These are phyloP conservation scores for Linum trigynum DNA, from an alignment of 345 rosid species.

Conservation along the genomic window DNA sequence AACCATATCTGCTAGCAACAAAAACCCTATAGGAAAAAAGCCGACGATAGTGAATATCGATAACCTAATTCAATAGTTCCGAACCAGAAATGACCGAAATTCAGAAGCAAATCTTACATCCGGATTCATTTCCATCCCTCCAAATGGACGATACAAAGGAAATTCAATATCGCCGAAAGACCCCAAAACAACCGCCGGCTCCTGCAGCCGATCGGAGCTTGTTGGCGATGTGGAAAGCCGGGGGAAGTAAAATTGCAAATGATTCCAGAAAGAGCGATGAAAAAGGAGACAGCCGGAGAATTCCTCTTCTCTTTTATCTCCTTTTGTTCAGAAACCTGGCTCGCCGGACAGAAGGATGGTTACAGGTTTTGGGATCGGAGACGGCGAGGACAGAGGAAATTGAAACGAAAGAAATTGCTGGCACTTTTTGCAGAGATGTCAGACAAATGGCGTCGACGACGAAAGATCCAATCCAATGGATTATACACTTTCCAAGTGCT, in stretches of 20 bases:
- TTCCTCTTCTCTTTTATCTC: too few relatives aligned
- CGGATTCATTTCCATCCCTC: background rate
- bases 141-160: background rate
- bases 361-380: background rate
- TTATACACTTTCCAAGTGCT: background rate
- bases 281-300: background rate
- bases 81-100: background rate
- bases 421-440: background rate
- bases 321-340: too few relatives aligned
- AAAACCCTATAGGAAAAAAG: background rate
- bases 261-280: background rate
- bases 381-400: background rate
- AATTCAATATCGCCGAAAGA: background rate
- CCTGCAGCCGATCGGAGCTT: slow-evolving; percentile 1
- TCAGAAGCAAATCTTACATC: background rate
- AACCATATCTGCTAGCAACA: background rate
- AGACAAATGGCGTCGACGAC: background rate
- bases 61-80: background rate
- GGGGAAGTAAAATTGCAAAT: background rate
- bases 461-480: background rate
- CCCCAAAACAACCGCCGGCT: background rate
- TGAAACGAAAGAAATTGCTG: background rate
- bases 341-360: background rate
- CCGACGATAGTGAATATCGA: background rate
- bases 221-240: background rate